Evolutionary conservation across 306 rosid genomes (phyloP).

Genomic region (Pyrus communis): DNA sequence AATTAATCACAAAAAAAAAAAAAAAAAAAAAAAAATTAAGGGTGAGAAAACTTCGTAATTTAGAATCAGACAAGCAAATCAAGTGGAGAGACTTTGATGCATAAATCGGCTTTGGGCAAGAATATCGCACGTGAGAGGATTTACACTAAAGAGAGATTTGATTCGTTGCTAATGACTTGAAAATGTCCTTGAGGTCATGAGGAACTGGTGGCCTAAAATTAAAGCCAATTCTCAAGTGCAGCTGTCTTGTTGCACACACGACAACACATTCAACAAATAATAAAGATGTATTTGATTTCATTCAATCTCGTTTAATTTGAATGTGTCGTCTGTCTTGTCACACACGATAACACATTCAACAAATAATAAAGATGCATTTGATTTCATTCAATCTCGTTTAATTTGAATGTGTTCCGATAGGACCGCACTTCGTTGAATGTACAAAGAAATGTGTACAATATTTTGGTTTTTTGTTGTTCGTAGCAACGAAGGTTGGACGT

Average conservation of each 20-base stretch:
- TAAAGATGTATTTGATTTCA: too few relatives aligned
- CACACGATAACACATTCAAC: too few relatives aligned
- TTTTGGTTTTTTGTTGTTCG: neutral
- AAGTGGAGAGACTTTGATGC: neutral
- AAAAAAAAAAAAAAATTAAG: too few relatives aligned
- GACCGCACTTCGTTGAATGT: neutral
- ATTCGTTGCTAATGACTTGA: conserved; percentile 4
- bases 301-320: too few relatives aligned
- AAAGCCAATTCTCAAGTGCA: neutral
- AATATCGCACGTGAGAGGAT: neutral
- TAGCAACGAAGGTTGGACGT: neutral
- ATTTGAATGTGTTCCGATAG: neutral
- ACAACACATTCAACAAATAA: rapidly evolving
- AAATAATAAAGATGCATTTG: too few relatives aligned
- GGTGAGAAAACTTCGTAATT: neutral
- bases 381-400: too few relatives aligned
- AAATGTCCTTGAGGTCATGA: neutral
- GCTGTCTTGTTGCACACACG: neutral
- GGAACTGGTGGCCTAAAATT: neutral
- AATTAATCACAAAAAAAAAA: neutral
- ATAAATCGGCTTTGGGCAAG: neutral
- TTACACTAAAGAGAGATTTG: conserved; percentile 3
- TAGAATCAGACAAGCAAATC: neutral
- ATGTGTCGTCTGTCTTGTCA: too few relatives aligned
- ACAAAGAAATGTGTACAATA: neutral